phyloP scores from a whole-genome alignment of 805 yeast genomes.

The Metschnikowia reukaufii region DNA sequence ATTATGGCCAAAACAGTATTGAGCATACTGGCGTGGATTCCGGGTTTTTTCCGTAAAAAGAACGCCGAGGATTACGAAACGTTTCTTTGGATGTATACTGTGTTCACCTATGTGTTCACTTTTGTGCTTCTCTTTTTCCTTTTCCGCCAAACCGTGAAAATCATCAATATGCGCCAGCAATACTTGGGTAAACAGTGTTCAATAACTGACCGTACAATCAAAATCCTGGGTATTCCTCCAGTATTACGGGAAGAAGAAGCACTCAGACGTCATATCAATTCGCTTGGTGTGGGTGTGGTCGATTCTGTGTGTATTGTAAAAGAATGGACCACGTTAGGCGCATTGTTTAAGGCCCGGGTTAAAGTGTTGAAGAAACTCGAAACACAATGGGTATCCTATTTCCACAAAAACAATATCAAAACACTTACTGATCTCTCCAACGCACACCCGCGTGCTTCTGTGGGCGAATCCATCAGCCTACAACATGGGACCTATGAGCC shows the following conservation, averaged over 20 bases:
- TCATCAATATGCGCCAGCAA: constrained; percentile 74
- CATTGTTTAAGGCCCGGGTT: constrained; percentile 59
- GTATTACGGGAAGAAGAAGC: constrained; percentile 70
- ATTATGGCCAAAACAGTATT: background rate
- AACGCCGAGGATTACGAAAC: constrained; percentile 45
- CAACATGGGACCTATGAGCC: background rate
- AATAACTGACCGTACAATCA: constrained; percentile 86
- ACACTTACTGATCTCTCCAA: constrained; percentile 30
- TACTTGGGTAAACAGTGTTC: constrained; percentile 85
- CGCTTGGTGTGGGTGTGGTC: constrained; percentile 77
- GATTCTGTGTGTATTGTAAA: constrained; percentile 75
- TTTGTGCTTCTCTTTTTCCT: constrained; percentile 58
- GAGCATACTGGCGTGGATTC: constrained; percentile 3
- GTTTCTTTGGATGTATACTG: constrained; percentile 82
- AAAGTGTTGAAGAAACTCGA: constrained; percentile 59
- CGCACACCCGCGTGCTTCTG: constrained; percentile 26
- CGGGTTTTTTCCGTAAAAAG: constrained; percentile 1
- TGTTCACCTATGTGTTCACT: constrained; percentile 86
- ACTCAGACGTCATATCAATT: constrained; percentile 72
- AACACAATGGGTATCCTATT: constrained; percentile 66
- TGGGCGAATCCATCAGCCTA: constrained; percentile 32
- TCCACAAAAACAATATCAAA: constrained; percentile 39
- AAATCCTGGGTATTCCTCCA: constrained; percentile 86
- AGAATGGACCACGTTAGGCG: constrained; percentile 79
- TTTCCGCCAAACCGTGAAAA: constrained; percentile 66